Conservation (phyloP, 495 filamentous ascomycete genomes). For the Chaetomium cochliodes region DNA sequence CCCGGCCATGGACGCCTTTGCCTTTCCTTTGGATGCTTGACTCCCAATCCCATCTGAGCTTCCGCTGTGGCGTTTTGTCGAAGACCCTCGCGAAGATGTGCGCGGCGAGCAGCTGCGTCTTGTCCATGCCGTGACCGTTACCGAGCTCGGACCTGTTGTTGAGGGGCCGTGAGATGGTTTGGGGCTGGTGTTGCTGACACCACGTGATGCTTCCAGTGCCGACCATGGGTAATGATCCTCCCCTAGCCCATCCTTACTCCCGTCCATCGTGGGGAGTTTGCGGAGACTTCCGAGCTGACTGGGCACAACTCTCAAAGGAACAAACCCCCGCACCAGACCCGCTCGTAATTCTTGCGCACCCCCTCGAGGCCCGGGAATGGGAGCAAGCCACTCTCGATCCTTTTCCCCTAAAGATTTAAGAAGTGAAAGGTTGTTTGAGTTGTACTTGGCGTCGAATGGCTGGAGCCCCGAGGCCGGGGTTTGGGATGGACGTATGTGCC, state of each 20-base stretch:
- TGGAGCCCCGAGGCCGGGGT: neutral
- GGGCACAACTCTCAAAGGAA: conserved; percentile 16
- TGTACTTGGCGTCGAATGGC: neutral
- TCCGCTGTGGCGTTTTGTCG: conserved; percentile 17
- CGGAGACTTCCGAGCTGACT: conserved; percentile 20
- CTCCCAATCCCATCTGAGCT: conserved; percentile 23
- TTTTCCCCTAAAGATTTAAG: neutral
- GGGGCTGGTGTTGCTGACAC: conserved; percentile 32
- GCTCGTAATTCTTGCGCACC: conserved; percentile 16
- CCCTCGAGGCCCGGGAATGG: neutral
- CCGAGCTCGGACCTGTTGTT: conserved; percentile 2
- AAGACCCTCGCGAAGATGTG: conserved; percentile 12
- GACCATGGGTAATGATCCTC: conserved; percentile 31
- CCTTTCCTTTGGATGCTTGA: conserved; percentile 12
- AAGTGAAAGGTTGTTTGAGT: neutral
- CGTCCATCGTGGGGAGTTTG: conserved; percentile 30
- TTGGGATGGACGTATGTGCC: conserved; percentile 2
- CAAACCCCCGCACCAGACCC: conserved; percentile 15
- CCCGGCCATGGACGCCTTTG: conserved; percentile 21
- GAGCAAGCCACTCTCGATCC: conserved; percentile 8
- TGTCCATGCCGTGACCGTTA: conserved; percentile 12
- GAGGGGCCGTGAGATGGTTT: conserved; percentile 26
- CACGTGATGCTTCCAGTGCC: conserved; percentile 33
- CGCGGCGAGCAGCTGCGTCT: conserved; percentile 20
- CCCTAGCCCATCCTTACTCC: conserved; percentile 14